Evolutionary conservation across 1,284 basidiomycete genomes (phyloP), one percentile per base, ranked within the genome.

Genomic region (Puccinia triticina): DNA sequence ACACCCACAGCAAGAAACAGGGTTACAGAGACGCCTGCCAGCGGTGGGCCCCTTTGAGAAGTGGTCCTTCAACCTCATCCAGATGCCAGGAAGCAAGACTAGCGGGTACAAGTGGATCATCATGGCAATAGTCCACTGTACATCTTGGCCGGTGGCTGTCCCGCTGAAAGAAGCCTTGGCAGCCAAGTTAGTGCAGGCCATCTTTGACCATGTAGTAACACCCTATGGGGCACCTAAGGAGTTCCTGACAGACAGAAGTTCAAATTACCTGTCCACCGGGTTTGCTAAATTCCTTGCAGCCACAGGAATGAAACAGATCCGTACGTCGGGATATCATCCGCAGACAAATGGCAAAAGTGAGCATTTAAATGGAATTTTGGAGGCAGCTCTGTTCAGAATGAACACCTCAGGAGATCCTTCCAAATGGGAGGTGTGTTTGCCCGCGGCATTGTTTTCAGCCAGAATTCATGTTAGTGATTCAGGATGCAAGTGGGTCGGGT

Each of bases 331-430:
- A 23, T 71, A 71, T 40, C 67, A 71, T 16, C 67, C 67, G 8
- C 67, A n/a, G 11, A 37, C 67, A 23, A 71, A 71, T 26, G 67
- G 67, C 12, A 50, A 50, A n/a, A 29, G 11, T 26, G 72, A 74
- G 34, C 40, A 46, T 11, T 50, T 48, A 14, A 48, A 74, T 74
- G 72, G 72, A 21, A 48, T 53, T 14, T 18, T 74, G 34, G 48
- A 50, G 72, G 46, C 32, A 16, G 8, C 72, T 1, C 23, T 74
- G 16, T 71, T 71, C 18, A 29, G 48, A 18, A 2, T 46, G 32
- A 71, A 71, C 32, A 18, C 5, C 67, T 32, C 67, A 16, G 40
- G 40, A 14, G 67, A 71, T 46, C 26, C n/a, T n/a, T n/a, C 34
- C 1, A 26, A 14, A 16, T 71, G 67, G 67, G 18, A 37, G 37